Base-by-base conservation (phyloP, 2,329 filamentous ascomycete genomes). In the Claviceps quebecensis region DNA sequence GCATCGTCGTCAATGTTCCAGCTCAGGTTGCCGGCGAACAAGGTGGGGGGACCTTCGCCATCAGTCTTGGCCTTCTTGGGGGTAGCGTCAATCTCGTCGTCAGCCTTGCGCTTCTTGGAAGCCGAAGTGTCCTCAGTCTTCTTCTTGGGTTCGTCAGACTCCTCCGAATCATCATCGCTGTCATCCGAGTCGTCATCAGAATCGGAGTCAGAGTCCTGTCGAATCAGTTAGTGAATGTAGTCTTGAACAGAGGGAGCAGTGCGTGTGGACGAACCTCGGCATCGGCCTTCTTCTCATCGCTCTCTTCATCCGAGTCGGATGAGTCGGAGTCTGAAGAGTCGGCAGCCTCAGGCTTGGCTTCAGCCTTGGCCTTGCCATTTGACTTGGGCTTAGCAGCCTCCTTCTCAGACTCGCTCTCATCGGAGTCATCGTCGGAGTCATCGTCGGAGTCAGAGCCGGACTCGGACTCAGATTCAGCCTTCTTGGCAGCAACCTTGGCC, bases 1-100 rank as follows among this genome's bases (percentile, higher is more conserved):
- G 80, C 80, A 57, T 89, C 81, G 68, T 95, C 90, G 60, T 94
- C 87, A 50, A 95, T 75, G 65, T 83, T 87, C 89, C 89, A 96
- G 70, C 86, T 88, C 57, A 96, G 76, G 74, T 88, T 91, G 60
- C 90, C 90, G 58, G 89, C 81, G 69, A 95, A 96, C 50, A 96
- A 81, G 62, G 89, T 95, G 39, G 63, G 61, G 38, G 66, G 56
- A 40, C 55, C 67, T 53, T 74, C 67, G 34, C 49, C 47, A 52
- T 81, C 77, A 38, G 74, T 76, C 76, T 85, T 86, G 64, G 72
- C 69, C 75, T 86, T 86, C 78, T 87, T 87, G 54, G 75, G 64
- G 16, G 72, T 69, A 38, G 76, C 68, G 50, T 70, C 67, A 52
- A 73, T 71, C 51, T 69, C 65, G 45, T 76, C 72, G 57, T 75